These are phyloP conservation scores for Metarhizium humberi DNA, from an alignment of 2,329 filamentous ascomycete genomes.

Conservation along the genomic window DNA sequence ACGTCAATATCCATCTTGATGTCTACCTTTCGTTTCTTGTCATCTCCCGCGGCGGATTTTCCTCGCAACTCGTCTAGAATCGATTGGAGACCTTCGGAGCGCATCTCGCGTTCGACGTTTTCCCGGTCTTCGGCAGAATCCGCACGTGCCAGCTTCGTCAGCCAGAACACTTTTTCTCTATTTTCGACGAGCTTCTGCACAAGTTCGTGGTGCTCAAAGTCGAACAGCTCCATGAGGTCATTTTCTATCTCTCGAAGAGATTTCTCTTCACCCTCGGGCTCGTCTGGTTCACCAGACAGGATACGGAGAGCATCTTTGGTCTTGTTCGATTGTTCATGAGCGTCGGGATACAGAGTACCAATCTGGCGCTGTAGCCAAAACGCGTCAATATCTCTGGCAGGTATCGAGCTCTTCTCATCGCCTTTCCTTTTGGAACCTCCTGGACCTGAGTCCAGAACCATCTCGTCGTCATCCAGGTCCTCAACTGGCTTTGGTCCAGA, in stretches of 20 bases:
- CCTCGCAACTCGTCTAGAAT: constrained; percentile 85
- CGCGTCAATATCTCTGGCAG: constrained; percentile 86
- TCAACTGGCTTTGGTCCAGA: constrained; percentile 19
- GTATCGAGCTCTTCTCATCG: constrained; percentile 54
- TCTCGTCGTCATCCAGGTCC: constrained; percentile 61
- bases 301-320: constrained; percentile 76
- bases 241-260: constrained; percentile 91
- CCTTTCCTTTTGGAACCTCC: constrained; percentile 35
- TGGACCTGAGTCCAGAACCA: constrained; percentile 67
- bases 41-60: constrained; percentile 50
- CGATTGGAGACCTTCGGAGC: constrained; percentile 73
- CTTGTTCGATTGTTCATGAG: constrained; percentile 89
- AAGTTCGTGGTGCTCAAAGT: constrained; percentile 91
- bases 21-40: constrained; percentile 61
- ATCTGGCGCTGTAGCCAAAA: constrained; percentile 96
- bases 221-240: constrained; percentile 95
- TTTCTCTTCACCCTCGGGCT: constrained; percentile 68
- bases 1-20: constrained; percentile 95
- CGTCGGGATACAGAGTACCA: constrained; percentile 78
- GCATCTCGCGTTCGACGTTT: constrained; percentile 82
- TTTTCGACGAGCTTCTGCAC: constrained; percentile 88
- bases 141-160: constrained; percentile 75
- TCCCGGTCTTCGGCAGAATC: constrained; percentile 69
- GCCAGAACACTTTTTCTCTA: constrained; percentile 90
- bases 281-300: constrained; percentile 64